A percentile compares a stretch with the other conserved stretches of the same genome.
Evolutionary conservation across 148 eudicot species (phyloP).

Genomic region (Rhododendron kiyosumense): DNA sequence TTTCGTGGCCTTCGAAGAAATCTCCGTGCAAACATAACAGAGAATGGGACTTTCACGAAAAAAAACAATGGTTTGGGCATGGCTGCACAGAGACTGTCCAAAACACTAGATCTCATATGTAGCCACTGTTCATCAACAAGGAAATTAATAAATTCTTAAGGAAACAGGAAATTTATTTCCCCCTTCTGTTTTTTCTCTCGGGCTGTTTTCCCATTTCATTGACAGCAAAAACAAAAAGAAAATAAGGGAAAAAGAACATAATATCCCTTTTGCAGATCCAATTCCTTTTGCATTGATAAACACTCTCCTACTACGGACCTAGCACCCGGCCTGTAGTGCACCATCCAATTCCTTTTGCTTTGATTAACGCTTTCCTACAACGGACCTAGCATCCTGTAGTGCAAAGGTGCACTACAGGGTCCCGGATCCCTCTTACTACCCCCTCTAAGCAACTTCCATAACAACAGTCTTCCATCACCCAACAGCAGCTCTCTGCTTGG

Average conservation of each 20-base stretch:
- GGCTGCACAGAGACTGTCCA: constrained; percentile 4
- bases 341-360: neutral
- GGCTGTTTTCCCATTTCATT: constrained; percentile 18
- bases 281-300: constrained; percentile 16
- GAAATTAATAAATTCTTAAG: constrained; percentile 14
- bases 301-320: neutral
- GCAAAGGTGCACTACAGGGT: no score
- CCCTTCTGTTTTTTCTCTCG: constrained; percentile 4
- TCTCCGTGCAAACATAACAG: no score
- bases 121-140: constrained; percentile 18
- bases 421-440: neutral
- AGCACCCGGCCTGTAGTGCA: no score
- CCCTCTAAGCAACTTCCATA: neutral
- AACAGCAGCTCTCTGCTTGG: neutral
- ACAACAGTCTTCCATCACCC: neutral
- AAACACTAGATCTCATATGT: constrained; percentile 6
- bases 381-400: no score
- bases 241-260: constrained; percentile 6
- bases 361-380: no score
- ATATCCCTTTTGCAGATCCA: constrained; percentile 22
- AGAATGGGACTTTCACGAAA: constrained; percentile 16
- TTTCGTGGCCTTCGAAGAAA: no score
- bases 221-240: constrained; percentile 3
- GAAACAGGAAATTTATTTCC: constrained; percentile 19
- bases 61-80: constrained; percentile 5